Evolutionary conservation across 352 stramenopile genomes (phyloP), one percentile per base, ranked within the genome.

Genomic region (Phytophthora nicotianae): DNA sequence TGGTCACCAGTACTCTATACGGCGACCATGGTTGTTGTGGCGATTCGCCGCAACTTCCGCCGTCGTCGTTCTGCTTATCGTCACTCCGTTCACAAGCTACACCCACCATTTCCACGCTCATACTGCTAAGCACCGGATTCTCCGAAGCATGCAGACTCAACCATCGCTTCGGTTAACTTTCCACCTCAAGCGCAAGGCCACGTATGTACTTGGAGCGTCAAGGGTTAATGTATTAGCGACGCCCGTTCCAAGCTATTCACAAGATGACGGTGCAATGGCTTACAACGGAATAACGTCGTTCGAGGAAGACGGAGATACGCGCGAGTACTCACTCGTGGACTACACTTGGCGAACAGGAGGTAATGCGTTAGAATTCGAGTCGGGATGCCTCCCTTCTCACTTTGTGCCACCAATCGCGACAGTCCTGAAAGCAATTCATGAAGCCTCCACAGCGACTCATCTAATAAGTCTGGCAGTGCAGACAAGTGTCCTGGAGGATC

Each of bases 301-400:
- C 42, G 38, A 67, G n/a, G 64, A 77, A 21, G 58, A 65, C 17
- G 67, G 61, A 4, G 42, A 60, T 23, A 68, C 45, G 5, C 63
- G 77, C 38, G 68, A 77, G 50, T 82, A 81, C 60, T 64, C 61
- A 40, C 57, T 81, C 24, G 61, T 81, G 0, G 64, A 85, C 61
- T 75, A 71, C 67, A 66, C 65, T 13, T 60, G 56, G 19, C 35
- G 56, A 20, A 41, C 62, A 0, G 24, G 38, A 4, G 55, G 23
- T 29, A 62, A 61, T 16, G 29, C 59, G 21, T 53, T 43, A n/a
- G 62, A 55, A 38, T 38, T 13, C 7, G 24, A 29, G 11, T 63
- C 54, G 7, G 59, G 65, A 19, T 74, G 65, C 46, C 42, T 77
- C 8, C 57, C 66, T 48, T 67, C 17, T 77, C 8, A 53, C 62